These are phyloP conservation scores for Sclerotinia subarctica DNA, from an alignment of 2,329 filamentous ascomycete genomes.

Conservation along the genomic window DNA sequence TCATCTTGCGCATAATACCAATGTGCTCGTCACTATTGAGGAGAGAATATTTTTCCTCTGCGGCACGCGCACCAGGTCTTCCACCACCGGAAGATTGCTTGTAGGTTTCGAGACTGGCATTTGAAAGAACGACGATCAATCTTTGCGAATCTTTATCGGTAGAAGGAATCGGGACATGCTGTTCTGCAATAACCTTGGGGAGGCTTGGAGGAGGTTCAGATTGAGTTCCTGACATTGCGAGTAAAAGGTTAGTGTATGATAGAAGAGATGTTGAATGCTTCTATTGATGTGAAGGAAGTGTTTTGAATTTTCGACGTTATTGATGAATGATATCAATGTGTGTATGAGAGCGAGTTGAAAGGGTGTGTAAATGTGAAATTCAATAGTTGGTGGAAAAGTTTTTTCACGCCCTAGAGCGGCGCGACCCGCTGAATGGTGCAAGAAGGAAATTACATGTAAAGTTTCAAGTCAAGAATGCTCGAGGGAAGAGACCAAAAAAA, in stretches of 20 bases:
- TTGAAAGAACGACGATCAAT: conserved; percentile 92
- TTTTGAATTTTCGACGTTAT: neutral
- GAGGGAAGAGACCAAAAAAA: neutral
- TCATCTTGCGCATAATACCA: conserved; percentile 99
- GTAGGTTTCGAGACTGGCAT: conserved; percentile 97
- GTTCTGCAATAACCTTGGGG: conserved; percentile 89
- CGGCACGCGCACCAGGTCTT: conserved; percentile 54
- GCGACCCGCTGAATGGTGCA: conserved; percentile 8
- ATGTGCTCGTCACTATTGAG: conserved; percentile 99
- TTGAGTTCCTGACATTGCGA: conserved; percentile 68
- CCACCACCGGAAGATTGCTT: conserved; percentile 75
- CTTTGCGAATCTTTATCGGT: conserved; percentile 88
- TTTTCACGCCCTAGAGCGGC: conserved; percentile 12
- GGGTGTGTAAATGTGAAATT: neutral
- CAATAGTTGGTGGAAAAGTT: neutral
- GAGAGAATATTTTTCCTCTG: conserved; percentile 91
- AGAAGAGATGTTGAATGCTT: conserved; percentile 18
- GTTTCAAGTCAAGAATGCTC: neutral
- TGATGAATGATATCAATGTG: conserved; percentile 17
- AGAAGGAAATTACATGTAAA: neutral
- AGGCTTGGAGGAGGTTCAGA: conserved; percentile 89
- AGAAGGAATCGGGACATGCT: conserved; percentile 77
- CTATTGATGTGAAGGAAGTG: neutral
- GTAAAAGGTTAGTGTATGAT: conserved; percentile 29
- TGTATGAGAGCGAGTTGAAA: neutral